Evolutionary conservation across 2,329 filamentous ascomycete genomes (phyloP), one percentile per base, ranked within the genome.

Genomic region (Ceratocystiopsis brevicomis): DNA sequence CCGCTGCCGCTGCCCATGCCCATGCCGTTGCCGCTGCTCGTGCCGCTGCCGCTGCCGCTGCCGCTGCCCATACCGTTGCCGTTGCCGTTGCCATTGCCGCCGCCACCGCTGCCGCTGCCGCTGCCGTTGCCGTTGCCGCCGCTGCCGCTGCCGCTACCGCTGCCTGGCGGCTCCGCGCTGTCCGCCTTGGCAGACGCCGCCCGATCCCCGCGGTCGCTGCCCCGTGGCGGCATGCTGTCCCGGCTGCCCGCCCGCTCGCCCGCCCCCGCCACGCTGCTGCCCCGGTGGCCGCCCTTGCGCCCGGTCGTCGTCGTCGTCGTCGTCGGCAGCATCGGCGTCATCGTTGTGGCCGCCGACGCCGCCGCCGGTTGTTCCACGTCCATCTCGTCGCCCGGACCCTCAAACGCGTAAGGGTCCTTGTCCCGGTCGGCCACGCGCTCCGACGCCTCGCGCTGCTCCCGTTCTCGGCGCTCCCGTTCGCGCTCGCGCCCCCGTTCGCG

Each of bases 151-250:
- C 21, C 21, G 4, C 21, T 4, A 21, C 21, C 21, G 4, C 21
- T 4, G 8, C 53, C 63, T 35, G 68, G 68, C 1, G 70, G 70
- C 54, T 73, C 69, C 32, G 66, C 69, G 53, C 69, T 73, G 48
- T 73, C 71, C 10, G 66, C 63, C 51, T 73, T 72, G 39, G 66
- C 64, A 1, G 71, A 68, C 14, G 70, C 73, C 49, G 19, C 19
- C 19, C 19, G 19, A 4, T 72, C 69, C 25, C n/a, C n/a, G n/a
- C 68, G 61, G 42, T 67, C 64, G 37, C 59, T 60, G 39, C 55
- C 52, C 12, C 57, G 56, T 3, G 58, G 57, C 3, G 58, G 58
- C 3, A 59, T 50, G 42, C 57, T 60, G 39, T 59, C 57, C 9
- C 57, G 53, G 41, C 54, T 58, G 8, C 49, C 54, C 2, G 55